phyloP scores from a whole-genome alignment of 495 filamentous ascomycete species.

The Penicillium subrubescens region DNA sequence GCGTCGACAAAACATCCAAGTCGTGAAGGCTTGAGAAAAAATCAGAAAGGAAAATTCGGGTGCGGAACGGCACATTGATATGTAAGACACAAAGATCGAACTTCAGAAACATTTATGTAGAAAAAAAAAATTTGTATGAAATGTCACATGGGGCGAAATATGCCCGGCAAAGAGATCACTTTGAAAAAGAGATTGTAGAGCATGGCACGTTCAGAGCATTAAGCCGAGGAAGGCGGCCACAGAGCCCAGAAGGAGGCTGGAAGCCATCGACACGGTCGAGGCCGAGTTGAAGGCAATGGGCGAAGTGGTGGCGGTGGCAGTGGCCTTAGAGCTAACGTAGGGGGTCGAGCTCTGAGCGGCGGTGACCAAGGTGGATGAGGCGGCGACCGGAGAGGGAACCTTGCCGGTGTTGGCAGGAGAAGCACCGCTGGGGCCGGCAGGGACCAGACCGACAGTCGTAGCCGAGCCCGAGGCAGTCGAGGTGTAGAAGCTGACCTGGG shows the following conservation, averaged over 20 bases:
- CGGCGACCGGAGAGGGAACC: constrained; percentile 20
- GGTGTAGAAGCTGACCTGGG: constrained; percentile 74
- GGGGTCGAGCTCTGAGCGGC: not conserved
- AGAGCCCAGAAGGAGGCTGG: constrained; percentile 22
- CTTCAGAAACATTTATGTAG: not conserved
- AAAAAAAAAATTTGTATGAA: not conserved
- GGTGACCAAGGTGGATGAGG: constrained; percentile 18
- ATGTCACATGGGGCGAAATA: not conserved
- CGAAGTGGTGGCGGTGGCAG: constrained; percentile 9
- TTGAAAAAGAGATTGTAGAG: not conserved
- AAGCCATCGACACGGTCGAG: constrained; percentile 17
- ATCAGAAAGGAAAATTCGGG: constrained; percentile 5
- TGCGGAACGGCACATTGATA: not conserved
- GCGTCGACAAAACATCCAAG: not conserved
- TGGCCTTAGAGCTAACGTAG: constrained; percentile 2
- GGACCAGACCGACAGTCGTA: constrained; percentile 45
- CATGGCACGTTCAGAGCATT: constrained; percentile 17
- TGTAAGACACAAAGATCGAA: not conserved
- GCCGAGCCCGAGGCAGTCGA: constrained; percentile 43
- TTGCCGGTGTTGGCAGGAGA: constrained; percentile 28
- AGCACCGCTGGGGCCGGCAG: constrained; percentile 21
- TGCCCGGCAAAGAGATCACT: not conserved
- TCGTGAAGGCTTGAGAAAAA: constrained; percentile 1
- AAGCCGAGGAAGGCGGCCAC: constrained; percentile 23
- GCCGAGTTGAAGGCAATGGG: constrained; percentile 26